phyloP scores from a whole-genome alignment of 257 asterid species.

The Solanum sparsipilum region DNA sequence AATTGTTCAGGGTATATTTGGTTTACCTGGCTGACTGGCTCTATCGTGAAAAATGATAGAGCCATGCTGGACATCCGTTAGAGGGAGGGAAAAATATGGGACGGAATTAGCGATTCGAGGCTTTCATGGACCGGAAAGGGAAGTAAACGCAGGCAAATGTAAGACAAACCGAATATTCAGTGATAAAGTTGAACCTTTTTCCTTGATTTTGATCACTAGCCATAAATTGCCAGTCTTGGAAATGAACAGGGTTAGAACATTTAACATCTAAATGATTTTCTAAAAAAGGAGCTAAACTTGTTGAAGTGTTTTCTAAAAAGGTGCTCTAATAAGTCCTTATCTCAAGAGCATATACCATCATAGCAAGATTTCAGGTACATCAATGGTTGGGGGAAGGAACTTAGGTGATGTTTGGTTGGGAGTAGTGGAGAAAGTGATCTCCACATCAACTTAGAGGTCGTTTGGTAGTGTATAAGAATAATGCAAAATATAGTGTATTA shows the following conservation, averaged over 20 bases:
- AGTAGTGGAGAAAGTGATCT: neutral
- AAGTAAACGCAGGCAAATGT: neutral
- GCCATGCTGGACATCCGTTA: neutral
- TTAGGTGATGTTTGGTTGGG: neutral
- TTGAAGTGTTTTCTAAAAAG: neutral
- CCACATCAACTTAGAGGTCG: neutral
- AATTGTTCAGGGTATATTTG: neutral
- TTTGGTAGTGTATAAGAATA: no score
- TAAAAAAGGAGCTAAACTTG: neutral
- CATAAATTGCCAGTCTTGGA: neutral
- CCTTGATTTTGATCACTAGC: neutral
- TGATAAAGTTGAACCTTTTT: neutral
- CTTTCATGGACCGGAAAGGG: neutral
- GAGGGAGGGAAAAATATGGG: neutral
- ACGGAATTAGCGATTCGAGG: neutral
- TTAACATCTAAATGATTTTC: neutral
- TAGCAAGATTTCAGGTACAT: neutral
- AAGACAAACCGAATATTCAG: neutral
- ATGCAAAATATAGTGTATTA: no score
- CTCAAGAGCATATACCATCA: neutral
- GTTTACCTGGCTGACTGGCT: neutral
- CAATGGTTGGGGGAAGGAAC: neutral
- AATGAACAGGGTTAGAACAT: neutral
- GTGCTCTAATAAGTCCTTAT: neutral
- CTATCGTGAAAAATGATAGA: neutral